Evolutionary conservation across 108 stramenopile genomes (phyloP).

Genomic region (Stephanodiscus triporus): DNA sequence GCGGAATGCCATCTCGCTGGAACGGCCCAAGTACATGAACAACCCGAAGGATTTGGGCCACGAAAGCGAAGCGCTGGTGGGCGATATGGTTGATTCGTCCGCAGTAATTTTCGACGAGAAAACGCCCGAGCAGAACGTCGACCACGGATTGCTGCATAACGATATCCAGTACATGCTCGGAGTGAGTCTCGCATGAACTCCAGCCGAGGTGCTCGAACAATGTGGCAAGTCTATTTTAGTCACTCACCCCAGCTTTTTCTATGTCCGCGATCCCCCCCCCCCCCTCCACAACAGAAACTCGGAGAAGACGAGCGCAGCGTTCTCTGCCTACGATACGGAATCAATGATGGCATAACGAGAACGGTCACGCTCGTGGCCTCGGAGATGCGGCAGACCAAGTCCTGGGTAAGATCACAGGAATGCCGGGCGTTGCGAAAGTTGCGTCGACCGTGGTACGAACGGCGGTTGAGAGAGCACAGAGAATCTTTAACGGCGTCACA

Average conservation of each 20-base stretch:
- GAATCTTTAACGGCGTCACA: slow-evolving; percentile 60
- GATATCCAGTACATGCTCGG: slow-evolving; percentile 84
- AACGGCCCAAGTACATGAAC: slow-evolving; percentile 77
- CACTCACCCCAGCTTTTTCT: neutral
- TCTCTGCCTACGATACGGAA: slow-evolving; percentile 77
- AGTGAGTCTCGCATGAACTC: slow-evolving; percentile 11
- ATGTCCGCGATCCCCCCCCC: neutral
- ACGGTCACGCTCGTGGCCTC: slow-evolving; percentile 86
- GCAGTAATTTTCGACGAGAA: slow-evolving; percentile 58
- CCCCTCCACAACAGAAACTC: slow-evolving; percentile 48
- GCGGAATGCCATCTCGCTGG: slow-evolving; percentile 80
- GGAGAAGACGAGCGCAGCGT: slow-evolving; percentile 78
- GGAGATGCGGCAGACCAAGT: slow-evolving; percentile 75
- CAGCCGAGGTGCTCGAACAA: neutral
- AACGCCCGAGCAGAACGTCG: slow-evolving; percentile 71
- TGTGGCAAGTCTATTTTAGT: slow-evolving; percentile 3
- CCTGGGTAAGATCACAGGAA: slow-evolving; percentile 90
- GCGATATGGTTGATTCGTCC: slow-evolving; percentile 71
- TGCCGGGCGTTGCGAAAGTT: slow-evolving; percentile 85
- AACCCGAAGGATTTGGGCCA: slow-evolving; percentile 86
- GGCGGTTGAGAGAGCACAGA: slow-evolving; percentile 84
- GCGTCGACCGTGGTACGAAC: slow-evolving; percentile 91
- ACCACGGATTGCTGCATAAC: slow-evolving; percentile 73
- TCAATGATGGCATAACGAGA: slow-evolving; percentile 84
- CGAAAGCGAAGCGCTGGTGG: slow-evolving; percentile 75